Evolutionary conservation across 1,139 yeast genomes (phyloP), one percentile per base, ranked within the genome.

Genomic region (Scheffersomyces illinoinensis): DNA sequence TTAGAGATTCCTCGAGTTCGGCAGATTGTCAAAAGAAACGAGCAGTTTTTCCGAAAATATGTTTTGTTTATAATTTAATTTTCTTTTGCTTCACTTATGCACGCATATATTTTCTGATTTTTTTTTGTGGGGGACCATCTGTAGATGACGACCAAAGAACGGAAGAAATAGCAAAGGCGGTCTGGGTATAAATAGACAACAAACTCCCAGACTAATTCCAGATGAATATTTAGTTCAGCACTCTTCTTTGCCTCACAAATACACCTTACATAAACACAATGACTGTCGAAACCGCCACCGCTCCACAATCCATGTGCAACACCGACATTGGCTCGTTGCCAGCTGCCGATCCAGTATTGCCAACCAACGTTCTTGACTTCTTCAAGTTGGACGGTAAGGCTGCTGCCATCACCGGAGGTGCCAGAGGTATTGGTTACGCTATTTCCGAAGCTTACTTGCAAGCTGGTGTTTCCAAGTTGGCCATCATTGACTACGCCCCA

Each of bases 391-490:
- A 69, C 10, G 74, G 71, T 20, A 79, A 79, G 69, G 67, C 74
- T 21, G 83, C 83, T 10, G 75, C 76, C 24, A 70, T 79, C 54
- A 79, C 83, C 47, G 84, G 84, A 12, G 82, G 82, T 47, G 79
- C 80, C 52, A 73, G 81, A 61, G 83, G 83, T 53, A 79, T 79
- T 58, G 84, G 84, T 7, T 78, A 71, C 59, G 80, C 74, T n/a
- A 75, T 79, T 49, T 74, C 79, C 49, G 83, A 79, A 63, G 79
- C 80, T 7, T 81, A 75, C 67, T 78, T 81, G 53, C 84, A 79
- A 69, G 84, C 84, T 3, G 83, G 83, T 7, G 62, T 73, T 21
- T 65, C 74, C 54, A 76, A 79, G 64, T 76, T 81, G 65, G 83
- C 83, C 43, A 77, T 81, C 57, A 71, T 81, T 65, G 84, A 81